These are phyloP conservation scores for Penicillium fimorum DNA, from an alignment of 495 filamentous ascomycete species.

Conservation along the genomic window DNA sequence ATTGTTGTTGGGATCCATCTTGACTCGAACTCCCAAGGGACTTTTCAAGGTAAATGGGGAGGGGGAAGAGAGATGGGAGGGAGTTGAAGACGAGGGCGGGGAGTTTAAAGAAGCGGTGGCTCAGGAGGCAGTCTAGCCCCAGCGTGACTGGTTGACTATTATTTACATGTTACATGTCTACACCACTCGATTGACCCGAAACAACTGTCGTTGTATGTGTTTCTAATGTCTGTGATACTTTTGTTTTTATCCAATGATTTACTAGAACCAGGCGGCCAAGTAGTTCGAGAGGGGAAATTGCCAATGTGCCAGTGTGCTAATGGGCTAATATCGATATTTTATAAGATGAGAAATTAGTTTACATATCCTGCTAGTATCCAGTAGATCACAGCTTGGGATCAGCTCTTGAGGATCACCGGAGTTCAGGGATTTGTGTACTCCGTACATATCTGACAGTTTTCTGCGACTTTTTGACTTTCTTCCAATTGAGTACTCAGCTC, in stretches of 20 bases:
- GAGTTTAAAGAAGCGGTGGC: conserved; percentile 39
- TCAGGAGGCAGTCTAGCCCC: conserved; percentile 31
- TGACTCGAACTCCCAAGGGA: conserved; percentile 21
- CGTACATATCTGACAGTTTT: neutral
- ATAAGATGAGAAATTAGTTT: neutral
- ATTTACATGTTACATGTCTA: conserved; percentile 2
- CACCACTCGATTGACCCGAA: conserved; percentile 2
- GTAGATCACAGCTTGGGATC: neutral
- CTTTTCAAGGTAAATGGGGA: conserved; percentile 11
- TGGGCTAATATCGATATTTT: neutral
- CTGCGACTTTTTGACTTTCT: neutral
- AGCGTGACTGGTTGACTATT: conserved; percentile 2
- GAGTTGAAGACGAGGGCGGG: conserved; percentile 31
- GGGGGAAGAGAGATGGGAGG: conserved; percentile 13
- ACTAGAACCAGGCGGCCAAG: neutral
- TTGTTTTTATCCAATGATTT: neutral
- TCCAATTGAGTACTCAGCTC: neutral
- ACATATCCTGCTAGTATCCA: neutral
- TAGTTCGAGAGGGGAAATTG: neutral
- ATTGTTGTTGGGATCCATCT: conserved; percentile 56
- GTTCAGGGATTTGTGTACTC: neutral
- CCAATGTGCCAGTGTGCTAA: neutral
- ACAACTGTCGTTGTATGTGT: neutral
- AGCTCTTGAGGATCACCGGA: neutral
- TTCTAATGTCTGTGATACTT: neutral